A percentile compares a stretch with the other conserved stretches of the same genome.
Conservation (phyloP, 108 stramenopile species). For the Nitzschia palea region DNA sequence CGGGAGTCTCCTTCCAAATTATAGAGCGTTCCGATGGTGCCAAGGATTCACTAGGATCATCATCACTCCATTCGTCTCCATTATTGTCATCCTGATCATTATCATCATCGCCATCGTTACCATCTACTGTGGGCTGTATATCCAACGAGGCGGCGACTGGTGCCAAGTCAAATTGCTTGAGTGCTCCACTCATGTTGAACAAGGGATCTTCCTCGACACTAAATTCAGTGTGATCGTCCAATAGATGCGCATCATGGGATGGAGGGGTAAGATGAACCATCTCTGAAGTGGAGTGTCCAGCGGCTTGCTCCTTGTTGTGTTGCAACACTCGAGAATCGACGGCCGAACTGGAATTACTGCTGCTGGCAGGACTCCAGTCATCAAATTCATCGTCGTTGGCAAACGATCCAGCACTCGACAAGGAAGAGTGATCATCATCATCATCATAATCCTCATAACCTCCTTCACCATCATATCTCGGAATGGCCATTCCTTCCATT, state of each 20-base stretch:
- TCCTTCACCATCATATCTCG: not conserved
- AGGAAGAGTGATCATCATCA: slow-evolving; percentile 5
- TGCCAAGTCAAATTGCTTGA: not conserved
- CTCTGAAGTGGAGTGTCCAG: not conserved
- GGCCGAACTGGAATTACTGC: not conserved
- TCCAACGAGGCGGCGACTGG: too few species aligned
- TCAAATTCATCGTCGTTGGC: not conserved
- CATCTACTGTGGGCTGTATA: too few species aligned
- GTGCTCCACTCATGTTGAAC: slow-evolving; percentile 9
- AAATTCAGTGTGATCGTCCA: slow-evolving; percentile 10
- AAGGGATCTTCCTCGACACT: slow-evolving; percentile 19
- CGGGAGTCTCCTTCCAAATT: not conserved
- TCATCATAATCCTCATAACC: not conserved
- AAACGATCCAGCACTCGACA: slow-evolving; percentile 15
- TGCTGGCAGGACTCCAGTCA: not conserved
- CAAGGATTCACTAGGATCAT: not conserved
- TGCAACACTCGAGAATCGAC: not conserved
- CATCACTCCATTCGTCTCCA: too few species aligned
- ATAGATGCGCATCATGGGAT: not conserved
- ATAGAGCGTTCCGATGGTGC: not conserved
- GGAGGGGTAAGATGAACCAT: too few species aligned
- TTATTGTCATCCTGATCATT: too few species aligned
- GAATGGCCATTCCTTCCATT: not conserved
- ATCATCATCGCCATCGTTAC: too few species aligned
- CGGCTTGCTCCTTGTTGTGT: not conserved